Evolutionary conservation across 192 early-diverging fungal species (phyloP), one percentile per base, ranked within the genome.

Genomic region (Polychytrium aggregatum): DNA sequence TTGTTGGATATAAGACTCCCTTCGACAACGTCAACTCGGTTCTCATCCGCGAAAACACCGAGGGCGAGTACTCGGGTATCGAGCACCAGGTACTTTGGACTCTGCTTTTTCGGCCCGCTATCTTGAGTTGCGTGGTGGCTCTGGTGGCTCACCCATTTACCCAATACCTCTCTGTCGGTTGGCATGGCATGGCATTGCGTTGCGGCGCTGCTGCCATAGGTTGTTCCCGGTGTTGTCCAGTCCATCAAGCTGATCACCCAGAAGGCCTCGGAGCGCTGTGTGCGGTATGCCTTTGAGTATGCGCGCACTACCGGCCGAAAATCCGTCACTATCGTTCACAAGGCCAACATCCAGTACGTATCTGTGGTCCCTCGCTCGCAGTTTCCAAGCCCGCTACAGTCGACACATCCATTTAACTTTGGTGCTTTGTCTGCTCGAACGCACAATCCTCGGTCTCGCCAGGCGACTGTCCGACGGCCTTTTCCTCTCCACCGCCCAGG

Each of bases 41-140:
- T 36, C 76, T 98, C 55, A 98, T 98, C 65, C 88, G 95, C 64
- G 95, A 98, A 68, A 98, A 98, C 82, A 98, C 95, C 18, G 95
- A 98, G 72, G 95, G 95, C 55, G 95, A 98, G 73, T 98, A 98
- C 80, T 92, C 88, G 62, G 95, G 95, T 34, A 95, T 98, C 60
- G 94, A 98, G 72, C 92, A 96, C 71, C 79, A 76, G 55, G 75
- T 76, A 59, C 48, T 61, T 44, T 18, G 37, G 11, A 26, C n/a
- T 24, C 0, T 37, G 36, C n/a, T 37, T 37, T 9, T 11, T 11
- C 36, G 10, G 10, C 10, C 36, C 10, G n/a, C n/a, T 37, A 9
- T 11, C n/a, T 42, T 9, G 41, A 21, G 18, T 42, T 18, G n/a
- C n/a, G n/a, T n/a, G n/a, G n/a, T n/a, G n/a, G n/a, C n/a, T n/a